Evolutionary conservation across 768 basidiomycete species (phyloP).

Genomic region (Jaapia argillacea): DNA sequence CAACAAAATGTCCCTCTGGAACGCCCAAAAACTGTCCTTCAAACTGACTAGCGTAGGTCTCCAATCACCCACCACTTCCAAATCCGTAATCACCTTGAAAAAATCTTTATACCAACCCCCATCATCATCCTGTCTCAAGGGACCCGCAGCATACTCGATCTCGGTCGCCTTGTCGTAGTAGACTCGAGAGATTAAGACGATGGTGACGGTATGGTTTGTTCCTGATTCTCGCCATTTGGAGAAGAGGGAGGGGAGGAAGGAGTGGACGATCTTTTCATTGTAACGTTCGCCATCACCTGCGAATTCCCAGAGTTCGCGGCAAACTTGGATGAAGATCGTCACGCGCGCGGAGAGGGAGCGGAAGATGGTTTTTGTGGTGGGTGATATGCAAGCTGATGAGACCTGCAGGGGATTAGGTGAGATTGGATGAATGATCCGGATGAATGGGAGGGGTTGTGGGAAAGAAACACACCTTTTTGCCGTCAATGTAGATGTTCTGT

Average conservation of each 20-base stretch:
- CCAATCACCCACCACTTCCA: slow-evolving; percentile 86
- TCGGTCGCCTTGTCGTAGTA: slow-evolving; percentile 70
- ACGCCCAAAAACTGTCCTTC: slow-evolving; percentile 84
- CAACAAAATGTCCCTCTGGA: slow-evolving; percentile 84
- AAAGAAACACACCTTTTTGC: slow-evolving; percentile 46
- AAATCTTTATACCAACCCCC: slow-evolving; percentile 90
- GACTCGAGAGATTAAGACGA: slow-evolving; percentile 90
- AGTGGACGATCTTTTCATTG: slow-evolving; percentile 96
- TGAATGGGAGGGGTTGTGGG: too few species aligned
- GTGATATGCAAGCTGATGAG: slow-evolving; percentile 72
- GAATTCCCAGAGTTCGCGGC: slow-evolving; percentile 94
- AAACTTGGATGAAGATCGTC: slow-evolving; percentile 94
- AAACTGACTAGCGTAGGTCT: slow-evolving; percentile 76
- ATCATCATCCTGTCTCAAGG: slow-evolving; percentile 64
- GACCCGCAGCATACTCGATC: slow-evolving; percentile 75
- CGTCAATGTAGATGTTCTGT: slow-evolving; percentile 62
- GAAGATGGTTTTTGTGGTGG: slow-evolving; percentile 81
- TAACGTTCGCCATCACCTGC: slow-evolving; percentile 92
- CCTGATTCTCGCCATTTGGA: slow-evolving; percentile 73
- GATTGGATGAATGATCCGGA: too few species aligned
- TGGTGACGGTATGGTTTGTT: slow-evolving; percentile 89
- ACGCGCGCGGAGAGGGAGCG: slow-evolving; percentile 86
- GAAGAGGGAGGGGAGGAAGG: slow-evolving; percentile 88
- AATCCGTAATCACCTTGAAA: slow-evolving; percentile 90
- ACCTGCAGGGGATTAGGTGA: slow-evolving; percentile 33